Percentiles rank a stretch among this genome's conserved stretches.
Evolutionary conservation across 768 basidiomycete genomes (phyloP).

Genomic region (Tylopilus vinaceipallidus): DNA sequence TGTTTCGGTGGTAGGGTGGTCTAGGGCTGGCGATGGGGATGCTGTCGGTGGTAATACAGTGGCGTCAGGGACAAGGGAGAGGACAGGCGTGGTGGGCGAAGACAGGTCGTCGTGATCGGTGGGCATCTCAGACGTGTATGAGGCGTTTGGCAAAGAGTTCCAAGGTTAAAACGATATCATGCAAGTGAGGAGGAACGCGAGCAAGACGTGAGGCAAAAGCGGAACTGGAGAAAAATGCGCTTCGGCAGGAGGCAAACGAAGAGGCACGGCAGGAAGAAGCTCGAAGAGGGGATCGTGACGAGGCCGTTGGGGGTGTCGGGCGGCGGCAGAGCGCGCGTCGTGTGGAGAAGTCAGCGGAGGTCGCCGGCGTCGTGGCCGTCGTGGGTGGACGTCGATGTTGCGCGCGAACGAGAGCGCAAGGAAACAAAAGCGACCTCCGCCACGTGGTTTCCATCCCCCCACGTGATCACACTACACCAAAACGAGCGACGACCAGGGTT

Average conservation of each 20-base stretch:
- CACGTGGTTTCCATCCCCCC: neutral
- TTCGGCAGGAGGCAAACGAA: conserved; percentile 5
- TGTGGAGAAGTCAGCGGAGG: neutral
- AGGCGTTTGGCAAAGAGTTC: conserved; percentile 8
- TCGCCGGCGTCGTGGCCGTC: conserved; percentile 10
- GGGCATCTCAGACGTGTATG: conserved; percentile 25
- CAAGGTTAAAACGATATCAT: conserved; percentile 22
- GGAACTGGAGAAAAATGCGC: conserved; percentile 11
- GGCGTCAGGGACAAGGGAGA: conserved; percentile 16
- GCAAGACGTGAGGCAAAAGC: neutral
- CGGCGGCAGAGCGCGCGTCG: neutral
- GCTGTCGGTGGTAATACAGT: conserved; percentile 25
- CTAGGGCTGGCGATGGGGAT: conserved; percentile 20
- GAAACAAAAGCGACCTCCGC: conserved; percentile 14
- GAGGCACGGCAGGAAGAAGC: conserved; percentile 6
- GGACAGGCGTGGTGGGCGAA: conserved; percentile 14
- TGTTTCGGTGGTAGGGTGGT: conserved; percentile 22
- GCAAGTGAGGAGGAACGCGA: conserved; percentile 7
- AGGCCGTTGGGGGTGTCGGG: neutral
- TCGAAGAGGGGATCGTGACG: conserved; percentile 1
- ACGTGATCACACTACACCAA: conserved; percentile 8
- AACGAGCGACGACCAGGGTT: too few relatives aligned
- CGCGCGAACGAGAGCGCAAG: conserved; percentile 18
- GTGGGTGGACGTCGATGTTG: conserved; percentile 11
- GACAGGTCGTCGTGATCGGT: conserved; percentile 22